Evolutionary conservation across 768 basidiomycete genomes (phyloP).

Genomic region (Mycena haematopus): DNA sequence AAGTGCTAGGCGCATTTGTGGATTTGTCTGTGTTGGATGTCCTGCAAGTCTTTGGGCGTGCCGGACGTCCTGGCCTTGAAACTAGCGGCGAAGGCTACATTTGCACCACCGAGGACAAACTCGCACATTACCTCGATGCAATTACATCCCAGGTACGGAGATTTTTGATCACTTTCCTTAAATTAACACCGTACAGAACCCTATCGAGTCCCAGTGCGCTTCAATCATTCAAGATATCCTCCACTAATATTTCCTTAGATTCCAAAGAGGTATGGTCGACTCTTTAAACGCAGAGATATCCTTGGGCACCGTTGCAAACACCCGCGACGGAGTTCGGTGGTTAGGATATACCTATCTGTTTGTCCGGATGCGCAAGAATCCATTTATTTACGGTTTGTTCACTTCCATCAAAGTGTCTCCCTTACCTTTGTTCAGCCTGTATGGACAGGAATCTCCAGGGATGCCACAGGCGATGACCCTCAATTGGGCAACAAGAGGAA

Average conservation of each 20-base stretch:
- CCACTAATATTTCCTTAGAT: slow-evolving; percentile 47
- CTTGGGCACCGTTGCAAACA: slow-evolving; percentile 90
- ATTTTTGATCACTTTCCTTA: background rate
- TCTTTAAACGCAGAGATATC: slow-evolving; percentile 95
- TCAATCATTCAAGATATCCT: background rate
- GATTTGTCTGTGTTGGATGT: slow-evolving; percentile 96
- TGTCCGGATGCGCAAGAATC: slow-evolving; percentile 93
- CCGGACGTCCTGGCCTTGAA: slow-evolving; percentile 88
- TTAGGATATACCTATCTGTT: slow-evolving; percentile 96
- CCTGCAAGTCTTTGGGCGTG: slow-evolving; percentile 96
- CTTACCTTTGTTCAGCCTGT: slow-evolving; percentile 18
- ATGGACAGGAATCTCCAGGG: slow-evolving; percentile 71
- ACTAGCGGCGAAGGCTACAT: slow-evolving; percentile 96
- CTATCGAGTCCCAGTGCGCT: slow-evolving; percentile 93
- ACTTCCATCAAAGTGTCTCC: background rate
- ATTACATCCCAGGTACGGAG: slow-evolving; percentile 80
- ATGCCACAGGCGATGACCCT: slow-evolving; percentile 72
- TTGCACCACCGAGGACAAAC: slow-evolving; percentile 92
- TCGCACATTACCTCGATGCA: slow-evolving; percentile 87
- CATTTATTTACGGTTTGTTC: slow-evolving; percentile 77
- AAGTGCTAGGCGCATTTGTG: slow-evolving; percentile 71
- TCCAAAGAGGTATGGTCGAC: slow-evolving; percentile 85
- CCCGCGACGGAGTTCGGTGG: slow-evolving; percentile 90
- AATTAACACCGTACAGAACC: slow-evolving; percentile 58
- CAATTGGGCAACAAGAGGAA: slow-evolving; percentile 72